Base-by-base conservation (phyloP, 2,329 filamentous ascomycete genomes). In the Cordyceps cateniannulata region DNA sequence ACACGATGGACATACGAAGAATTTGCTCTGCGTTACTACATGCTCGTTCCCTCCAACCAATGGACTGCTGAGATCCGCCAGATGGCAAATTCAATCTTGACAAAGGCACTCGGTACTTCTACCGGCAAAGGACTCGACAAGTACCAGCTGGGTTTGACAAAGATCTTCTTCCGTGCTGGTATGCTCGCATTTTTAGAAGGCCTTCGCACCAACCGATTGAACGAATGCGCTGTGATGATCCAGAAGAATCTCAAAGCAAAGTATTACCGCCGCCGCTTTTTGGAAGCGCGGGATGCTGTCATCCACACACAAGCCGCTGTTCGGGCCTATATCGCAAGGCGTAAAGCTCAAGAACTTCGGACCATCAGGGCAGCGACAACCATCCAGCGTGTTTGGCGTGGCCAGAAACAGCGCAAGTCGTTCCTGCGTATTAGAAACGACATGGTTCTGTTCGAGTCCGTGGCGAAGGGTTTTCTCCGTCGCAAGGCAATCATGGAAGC, bases 1-100 rank as follows among this genome's bases (percentile, higher is more conserved):
- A 98, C 95, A 50, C 84, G 95, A 72, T 99, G 95, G 96, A 98
- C 95, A 0, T 99, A 97, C 71, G 95, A 99, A 71, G 95, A 99
- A 72, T 99, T 99, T 74, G 95, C 95, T 20, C 80, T 97, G 62
- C 87, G 95, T 63, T 99, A 99, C 79, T 99, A 99, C 79, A 97
- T 99, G 91, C 81, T 99, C 65, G 91, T 96, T 52, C 91, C 88
- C 55, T 98, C 95, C 4, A 81, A 82, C 20, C 84, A 90, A 68
- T 98, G 95, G 93, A 96, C 93, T 5, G 87, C 91, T 0, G 93
- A 98, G 73, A 96, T 99, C 66, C 86, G 91, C 57, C 82, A 93
- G 62, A 96, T 99, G 90, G 95, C 93, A 50, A 91, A 96, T 73
- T 89, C 89, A 22, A 99, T 99, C 69, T 77, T 99, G 65, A 87